Evolutionary conservation across 305 asterid genomes (phyloP).

Genomic region (Ajuga reptans): DNA sequence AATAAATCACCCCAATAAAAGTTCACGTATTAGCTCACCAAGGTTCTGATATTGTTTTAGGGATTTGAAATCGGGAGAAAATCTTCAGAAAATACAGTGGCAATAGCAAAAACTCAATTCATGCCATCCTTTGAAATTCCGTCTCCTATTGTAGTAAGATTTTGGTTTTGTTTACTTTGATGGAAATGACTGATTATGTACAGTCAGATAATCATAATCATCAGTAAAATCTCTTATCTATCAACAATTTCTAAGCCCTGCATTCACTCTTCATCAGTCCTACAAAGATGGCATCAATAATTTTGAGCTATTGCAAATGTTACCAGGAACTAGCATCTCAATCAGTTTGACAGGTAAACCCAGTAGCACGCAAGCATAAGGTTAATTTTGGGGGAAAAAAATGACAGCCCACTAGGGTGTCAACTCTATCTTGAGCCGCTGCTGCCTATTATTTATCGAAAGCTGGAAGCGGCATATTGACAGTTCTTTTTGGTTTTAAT

Average conservation of each 20-base stretch:
- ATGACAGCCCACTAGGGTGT: too few species aligned
- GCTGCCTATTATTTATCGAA: not conserved
- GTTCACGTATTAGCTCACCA: not conserved
- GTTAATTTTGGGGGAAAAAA: not conserved
- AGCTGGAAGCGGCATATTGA: not conserved
- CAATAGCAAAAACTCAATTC: not conserved
- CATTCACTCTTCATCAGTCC: not conserved
- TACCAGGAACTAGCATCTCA: not conserved
- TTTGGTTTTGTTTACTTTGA: not conserved
- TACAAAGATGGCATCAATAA: not conserved
- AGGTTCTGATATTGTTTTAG: not conserved
- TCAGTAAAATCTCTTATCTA: not conserved
- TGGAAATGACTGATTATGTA: not conserved
- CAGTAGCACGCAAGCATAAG: not conserved
- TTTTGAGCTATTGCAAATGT: not conserved
- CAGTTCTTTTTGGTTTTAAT: not conserved
- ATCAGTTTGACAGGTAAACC: not conserved
- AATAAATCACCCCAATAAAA: not conserved
- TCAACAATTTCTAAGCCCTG: not conserved
- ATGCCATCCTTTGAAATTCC: not conserved
- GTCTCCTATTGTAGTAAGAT: not conserved
- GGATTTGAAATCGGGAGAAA: not conserved
- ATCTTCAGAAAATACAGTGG: not conserved
- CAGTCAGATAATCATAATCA: not conserved
- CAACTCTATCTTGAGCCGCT: not conserved